Conservation (phyloP, 2,329 filamentous ascomycete genomes). For the Exophiala bonariae region DNA sequence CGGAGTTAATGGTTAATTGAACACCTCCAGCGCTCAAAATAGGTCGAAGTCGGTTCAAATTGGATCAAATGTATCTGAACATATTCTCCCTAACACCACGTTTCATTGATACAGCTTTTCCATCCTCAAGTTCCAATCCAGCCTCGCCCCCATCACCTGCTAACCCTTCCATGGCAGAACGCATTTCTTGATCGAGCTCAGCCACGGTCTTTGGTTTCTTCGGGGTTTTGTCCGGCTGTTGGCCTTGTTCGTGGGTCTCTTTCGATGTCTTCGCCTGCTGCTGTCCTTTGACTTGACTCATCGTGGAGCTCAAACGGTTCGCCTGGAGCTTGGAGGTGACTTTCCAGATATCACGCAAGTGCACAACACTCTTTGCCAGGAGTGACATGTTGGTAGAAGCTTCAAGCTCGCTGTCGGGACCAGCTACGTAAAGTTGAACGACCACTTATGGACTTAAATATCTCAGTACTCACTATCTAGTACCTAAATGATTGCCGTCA, state of each 20-base stretch:
- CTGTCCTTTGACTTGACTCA: neutral
- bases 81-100: slow-evolving; percentile 73
- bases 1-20: neutral
- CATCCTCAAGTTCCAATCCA: slow-evolving; percentile 74
- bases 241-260: neutral
- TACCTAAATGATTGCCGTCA: no score
- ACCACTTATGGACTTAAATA: no score
- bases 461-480: no score
- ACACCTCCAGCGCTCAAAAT: no score
- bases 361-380: no score
- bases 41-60: no score
- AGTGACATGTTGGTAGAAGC: no score
- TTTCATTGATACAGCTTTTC: slow-evolving; percentile 71
- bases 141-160: slow-evolving; percentile 70
- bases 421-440: no score
- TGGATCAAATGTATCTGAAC: slow-evolving; percentile 53
- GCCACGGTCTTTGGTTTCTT: slow-evolving; percentile 16
- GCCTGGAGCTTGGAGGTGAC: no score
- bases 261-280: neutral
- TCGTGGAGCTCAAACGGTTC: neutral
- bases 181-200: slow-evolving; percentile 63
- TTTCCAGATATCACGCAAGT: no score
- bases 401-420: no score
- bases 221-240: slow-evolving; percentile 41
- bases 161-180: slow-evolving; percentile 63